Evolutionary conservation across 2,329 filamentous ascomycete genomes (phyloP).

Genomic region (Aciculosporium take): DNA sequence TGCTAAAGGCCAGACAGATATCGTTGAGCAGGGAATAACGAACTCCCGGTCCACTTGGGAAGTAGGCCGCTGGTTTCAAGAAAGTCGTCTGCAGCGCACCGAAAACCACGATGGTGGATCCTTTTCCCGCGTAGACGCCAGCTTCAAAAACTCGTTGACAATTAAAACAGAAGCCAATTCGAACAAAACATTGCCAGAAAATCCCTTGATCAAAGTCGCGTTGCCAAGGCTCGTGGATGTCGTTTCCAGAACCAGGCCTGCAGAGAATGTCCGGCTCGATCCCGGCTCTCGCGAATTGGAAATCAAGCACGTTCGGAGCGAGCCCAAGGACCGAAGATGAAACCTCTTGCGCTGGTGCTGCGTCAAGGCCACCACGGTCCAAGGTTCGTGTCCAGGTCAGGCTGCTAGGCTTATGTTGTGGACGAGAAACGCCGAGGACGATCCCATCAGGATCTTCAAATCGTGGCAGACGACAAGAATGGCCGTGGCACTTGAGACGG

Average conservation of each 20-base stretch:
- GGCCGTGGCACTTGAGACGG: neutral
- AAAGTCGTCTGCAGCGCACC: neutral
- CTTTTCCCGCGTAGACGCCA: no score
- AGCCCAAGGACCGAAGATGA: constrained; percentile 14
- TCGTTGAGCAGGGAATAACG: no score
- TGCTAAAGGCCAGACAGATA: neutral
- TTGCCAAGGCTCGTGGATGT: neutral
- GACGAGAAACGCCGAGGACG: constrained; percentile 11
- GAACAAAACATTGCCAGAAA: neutral
- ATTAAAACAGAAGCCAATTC: neutral
- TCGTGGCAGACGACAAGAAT: neutral
- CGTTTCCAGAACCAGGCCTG: neutral
- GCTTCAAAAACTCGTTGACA: neutral
- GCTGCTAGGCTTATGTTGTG: constrained; percentile 12
- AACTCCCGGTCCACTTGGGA: no score
- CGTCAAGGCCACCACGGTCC: constrained; percentile 17
- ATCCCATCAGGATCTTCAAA: neutral
- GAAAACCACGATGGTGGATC: no score
- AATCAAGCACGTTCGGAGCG: no score
- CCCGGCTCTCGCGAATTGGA: constrained; percentile 5
- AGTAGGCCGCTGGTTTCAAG: neutral
- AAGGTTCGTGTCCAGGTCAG: constrained; percentile 9
- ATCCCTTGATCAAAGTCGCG: neutral
- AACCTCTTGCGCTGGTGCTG: constrained; percentile 19
- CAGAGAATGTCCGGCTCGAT: neutral